Evolutionary conservation across 1,284 basidiomycete species (phyloP).

Genomic region (Amylostereum chailletii): DNA sequence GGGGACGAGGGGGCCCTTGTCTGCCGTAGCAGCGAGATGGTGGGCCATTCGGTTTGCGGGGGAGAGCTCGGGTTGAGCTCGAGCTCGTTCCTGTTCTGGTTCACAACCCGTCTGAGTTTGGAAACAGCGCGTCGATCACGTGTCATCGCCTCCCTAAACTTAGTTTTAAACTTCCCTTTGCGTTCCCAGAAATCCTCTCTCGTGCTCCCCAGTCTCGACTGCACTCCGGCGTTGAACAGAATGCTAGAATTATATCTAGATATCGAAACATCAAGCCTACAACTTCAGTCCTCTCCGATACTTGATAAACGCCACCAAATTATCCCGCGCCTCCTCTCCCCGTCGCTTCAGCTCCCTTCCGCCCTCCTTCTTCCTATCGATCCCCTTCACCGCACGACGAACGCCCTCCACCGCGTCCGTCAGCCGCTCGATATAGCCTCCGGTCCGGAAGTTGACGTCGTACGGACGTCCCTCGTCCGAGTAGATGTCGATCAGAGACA

Average conservation of each 20-base stretch:
- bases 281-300: conserved; percentile 62
- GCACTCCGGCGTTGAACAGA: too few species aligned
- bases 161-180: too few species aligned
- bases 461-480: conserved; percentile 84
- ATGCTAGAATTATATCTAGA: too few species aligned
- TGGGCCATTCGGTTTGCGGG: conserved; percentile 18
- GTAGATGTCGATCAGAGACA: conserved; percentile 90
- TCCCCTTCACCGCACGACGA: conserved; percentile 34
- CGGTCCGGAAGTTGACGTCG: conserved; percentile 73
- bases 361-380: conserved; percentile 30
- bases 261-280: conserved; percentile 16
- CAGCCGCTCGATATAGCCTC: conserved; percentile 28
- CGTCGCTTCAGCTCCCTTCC: conserved; percentile 33
- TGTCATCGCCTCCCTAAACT: too few species aligned
- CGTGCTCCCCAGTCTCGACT: too few species aligned
- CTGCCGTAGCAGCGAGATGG: conserved; percentile 17
- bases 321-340: conserved; percentile 73
- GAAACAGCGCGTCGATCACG: too few species aligned
- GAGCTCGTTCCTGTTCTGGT: too few species aligned
- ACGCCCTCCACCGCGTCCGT: conserved; percentile 34
- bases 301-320: conserved; percentile 82
- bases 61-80: too few species aligned
- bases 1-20: conserved; percentile 59
- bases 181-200: too few species aligned
- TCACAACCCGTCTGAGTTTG: too few species aligned